phyloP scores from a whole-genome alignment of 495 filamentous ascomycete genomes.

The Penicillium robsamsonii region DNA sequence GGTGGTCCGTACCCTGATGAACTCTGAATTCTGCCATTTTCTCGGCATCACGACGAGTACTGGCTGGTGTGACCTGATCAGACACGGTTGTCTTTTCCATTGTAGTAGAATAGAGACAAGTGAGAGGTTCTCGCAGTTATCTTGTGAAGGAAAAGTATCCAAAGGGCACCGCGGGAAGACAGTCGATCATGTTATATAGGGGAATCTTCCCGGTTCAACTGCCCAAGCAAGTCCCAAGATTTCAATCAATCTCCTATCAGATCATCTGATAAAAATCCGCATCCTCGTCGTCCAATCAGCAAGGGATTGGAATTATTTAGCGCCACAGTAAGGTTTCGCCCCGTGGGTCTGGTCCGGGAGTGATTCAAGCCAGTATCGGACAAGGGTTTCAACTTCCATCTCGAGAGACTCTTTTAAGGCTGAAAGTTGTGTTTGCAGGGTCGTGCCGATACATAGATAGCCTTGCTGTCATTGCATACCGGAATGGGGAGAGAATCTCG shows the following conservation, averaged over 20 bases:
- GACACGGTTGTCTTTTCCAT: conserved; percentile 2
- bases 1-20: background rate
- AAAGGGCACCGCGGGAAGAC: background rate
- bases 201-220: background rate
- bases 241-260: conserved; percentile 12
- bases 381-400: background rate
- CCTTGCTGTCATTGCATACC: background rate
- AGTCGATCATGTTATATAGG: background rate
- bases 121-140: background rate
- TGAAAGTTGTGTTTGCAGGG: no score
- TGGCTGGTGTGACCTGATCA: conserved; percentile 2
- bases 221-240: background rate
- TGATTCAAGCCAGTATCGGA: background rate
- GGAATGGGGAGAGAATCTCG: background rate
- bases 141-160: background rate
- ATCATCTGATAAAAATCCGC: conserved; percentile 15
- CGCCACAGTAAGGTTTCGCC: background rate
- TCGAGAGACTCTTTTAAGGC: no score
- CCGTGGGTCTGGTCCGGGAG: background rate
- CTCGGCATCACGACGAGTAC: conserved; percentile 1
- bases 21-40: background rate
- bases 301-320: background rate
- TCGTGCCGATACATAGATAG: no score
- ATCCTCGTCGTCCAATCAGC: conserved; percentile 3
- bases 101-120: background rate